Percentiles rank a stretch among this genome's conserved stretches.
Evolutionary conservation across 768 basidiomycete species (phyloP).

Genomic region (Lyophyllum shimeji): DNA sequence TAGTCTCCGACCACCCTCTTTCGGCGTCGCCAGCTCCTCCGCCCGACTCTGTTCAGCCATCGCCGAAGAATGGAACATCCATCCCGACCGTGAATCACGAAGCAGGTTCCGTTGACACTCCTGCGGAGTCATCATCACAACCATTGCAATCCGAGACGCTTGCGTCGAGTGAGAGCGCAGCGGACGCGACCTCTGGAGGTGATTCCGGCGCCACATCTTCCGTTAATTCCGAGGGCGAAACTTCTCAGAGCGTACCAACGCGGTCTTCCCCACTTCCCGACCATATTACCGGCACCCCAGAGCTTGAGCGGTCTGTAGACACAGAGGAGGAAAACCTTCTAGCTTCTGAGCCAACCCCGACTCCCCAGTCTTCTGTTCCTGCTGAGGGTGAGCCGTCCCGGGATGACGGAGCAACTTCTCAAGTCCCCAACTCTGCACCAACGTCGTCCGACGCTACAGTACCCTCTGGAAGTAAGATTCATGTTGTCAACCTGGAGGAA

Average conservation of each 20-base stretch:
- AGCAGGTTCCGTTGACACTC: not conserved
- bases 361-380: not conserved
- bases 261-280: not conserved
- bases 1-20: slow-evolving; percentile 28
- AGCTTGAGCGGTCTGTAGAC: not conserved
- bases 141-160: not conserved
- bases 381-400: not conserved
- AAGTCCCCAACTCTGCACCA: not conserved
- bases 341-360: not conserved
- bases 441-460: not conserved
- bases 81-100: not conserved
- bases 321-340: not conserved
- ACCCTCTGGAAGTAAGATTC: not conserved
- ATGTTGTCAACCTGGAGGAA: slow-evolving; percentile 44
- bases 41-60: slow-evolving; percentile 37
- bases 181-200: not conserved
- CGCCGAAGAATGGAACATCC: slow-evolving; percentile 14
- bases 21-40: slow-evolving; percentile 45
- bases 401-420: not conserved
- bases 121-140: not conserved
- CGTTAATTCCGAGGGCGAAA: not conserved
- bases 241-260: not conserved
- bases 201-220: not conserved
- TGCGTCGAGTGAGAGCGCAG: not conserved
- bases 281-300: not conserved